Evolutionary conservation across 2,329 filamentous ascomycete genomes (phyloP).

Genomic region (Capronia americana): DNA sequence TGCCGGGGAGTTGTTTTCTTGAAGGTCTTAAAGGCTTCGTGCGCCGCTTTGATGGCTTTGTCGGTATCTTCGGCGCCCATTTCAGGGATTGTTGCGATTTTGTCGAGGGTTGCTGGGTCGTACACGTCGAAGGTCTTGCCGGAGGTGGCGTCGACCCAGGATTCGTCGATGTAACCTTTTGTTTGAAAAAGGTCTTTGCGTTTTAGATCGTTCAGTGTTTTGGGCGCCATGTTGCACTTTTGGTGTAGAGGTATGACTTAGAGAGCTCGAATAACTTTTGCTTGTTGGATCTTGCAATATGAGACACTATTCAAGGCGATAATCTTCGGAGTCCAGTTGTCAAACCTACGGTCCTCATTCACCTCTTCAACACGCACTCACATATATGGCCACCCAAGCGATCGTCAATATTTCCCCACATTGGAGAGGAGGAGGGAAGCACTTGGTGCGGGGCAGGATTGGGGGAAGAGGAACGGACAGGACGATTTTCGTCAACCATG

Average conservation of each 20-base stretch:
- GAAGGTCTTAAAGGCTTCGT: slow-evolving; percentile 69
- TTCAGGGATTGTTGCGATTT: slow-evolving; percentile 82
- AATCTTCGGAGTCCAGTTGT: neutral
- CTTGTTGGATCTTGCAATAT: neutral
- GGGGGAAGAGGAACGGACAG: neutral
- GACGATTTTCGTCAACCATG: neutral
- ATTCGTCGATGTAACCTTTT: slow-evolving; percentile 40
- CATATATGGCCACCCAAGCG: neutral
- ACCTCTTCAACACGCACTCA: neutral
- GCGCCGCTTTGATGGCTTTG: slow-evolving; percentile 79
- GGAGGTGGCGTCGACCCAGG: slow-evolving; percentile 81
- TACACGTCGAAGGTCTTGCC: slow-evolving; percentile 88
- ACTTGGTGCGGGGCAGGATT: slow-evolving; percentile 9
- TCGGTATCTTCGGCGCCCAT: slow-evolving; percentile 79
- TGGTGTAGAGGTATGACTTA: neutral
- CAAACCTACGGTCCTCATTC: neutral
- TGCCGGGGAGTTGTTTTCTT: slow-evolving; percentile 66
- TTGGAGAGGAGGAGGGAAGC: slow-evolving; percentile 17
- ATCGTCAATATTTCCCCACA: neutral
- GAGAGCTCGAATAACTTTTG: neutral
- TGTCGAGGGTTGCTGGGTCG: slow-evolving; percentile 80
- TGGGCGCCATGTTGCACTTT: slow-evolving; percentile 29
- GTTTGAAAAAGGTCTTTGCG: slow-evolving; percentile 41
- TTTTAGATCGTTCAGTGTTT: slow-evolving; percentile 36
- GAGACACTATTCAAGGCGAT: neutral